Percentiles rank a stretch among this genome's conserved stretches.
These are phyloP conservation scores for Phyllachora maydis DNA, from an alignment of 2,329 filamentous ascomycete species.

Conservation along the genomic window DNA sequence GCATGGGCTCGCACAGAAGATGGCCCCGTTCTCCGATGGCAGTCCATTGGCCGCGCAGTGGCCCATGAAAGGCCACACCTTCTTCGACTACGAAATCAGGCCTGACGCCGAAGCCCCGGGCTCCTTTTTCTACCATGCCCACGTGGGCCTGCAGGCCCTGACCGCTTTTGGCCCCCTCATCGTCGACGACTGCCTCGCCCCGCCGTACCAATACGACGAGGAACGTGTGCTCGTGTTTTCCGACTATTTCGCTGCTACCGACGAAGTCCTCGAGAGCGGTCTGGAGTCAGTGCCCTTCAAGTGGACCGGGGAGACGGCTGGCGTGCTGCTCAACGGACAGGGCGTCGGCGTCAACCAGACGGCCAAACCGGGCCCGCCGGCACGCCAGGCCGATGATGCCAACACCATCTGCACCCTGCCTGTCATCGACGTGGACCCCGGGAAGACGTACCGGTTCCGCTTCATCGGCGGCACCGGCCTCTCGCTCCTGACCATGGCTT, in stretches of 20 bases:
- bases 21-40: constrained; percentile 43
- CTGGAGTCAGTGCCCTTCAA: constrained; percentile 25
- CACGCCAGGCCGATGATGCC: constrained; percentile 8
- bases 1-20: constrained; percentile 40
- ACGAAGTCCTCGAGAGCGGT: constrained; percentile 26
- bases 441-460: constrained; percentile 38
- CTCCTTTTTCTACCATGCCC: constrained; percentile 49
- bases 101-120: constrained; percentile 30
- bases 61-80: constrained; percentile 39
- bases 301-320: constrained; percentile 37
- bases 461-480: constrained; percentile 36
- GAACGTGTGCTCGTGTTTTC: constrained; percentile 32
- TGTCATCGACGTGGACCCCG: constrained; percentile 36
- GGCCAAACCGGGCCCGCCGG: neutral
- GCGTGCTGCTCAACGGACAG: constrained; percentile 35
- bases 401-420: constrained; percentile 20
- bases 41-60: constrained; percentile 39
- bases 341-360: constrained; percentile 16
- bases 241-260: constrained; percentile 35
- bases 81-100: constrained; percentile 46
- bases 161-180: constrained; percentile 36
- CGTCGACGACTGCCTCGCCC: constrained; percentile 23
- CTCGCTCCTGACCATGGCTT: constrained; percentile 27
- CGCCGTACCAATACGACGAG: constrained; percentile 40
- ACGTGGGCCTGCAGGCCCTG: constrained; percentile 39